Base-by-base conservation (phyloP, 2,329 filamentous ascomycete species). In the Fusarium liriodendri region DNA sequence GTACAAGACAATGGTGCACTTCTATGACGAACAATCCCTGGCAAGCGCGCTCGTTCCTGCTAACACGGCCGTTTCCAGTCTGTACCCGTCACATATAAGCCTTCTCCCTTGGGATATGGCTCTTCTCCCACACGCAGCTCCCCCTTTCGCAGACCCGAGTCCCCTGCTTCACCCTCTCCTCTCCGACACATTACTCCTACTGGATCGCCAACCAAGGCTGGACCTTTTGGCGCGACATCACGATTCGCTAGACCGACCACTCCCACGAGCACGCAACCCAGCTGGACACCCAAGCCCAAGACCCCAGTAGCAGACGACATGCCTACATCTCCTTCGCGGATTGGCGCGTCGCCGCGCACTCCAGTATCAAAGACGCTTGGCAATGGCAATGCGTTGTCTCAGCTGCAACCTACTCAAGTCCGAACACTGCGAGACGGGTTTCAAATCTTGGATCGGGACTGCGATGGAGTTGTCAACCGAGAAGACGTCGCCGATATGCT, bases 351-450 rank as follows among this genome's bases (percentile, higher is more conserved):
- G n/a, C 70, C 80, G 6, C 79, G 81, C 29, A 77, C 79, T 16
- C 71, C 80, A 11, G 76, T 80, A 22, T 71, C 83, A 29, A 82
- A 83, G 42, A 78, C 84, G 7, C 78, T 85, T 45, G 82, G 81
- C 5, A 82, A 85, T 63, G 85, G 86, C 37, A 90, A 88, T 76
- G 87, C 91, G 16, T 85, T 95, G 52, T 91, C 92, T 4, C 92
- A 94, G 78, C 84, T 98, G 47, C 93, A 96, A 40, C 91, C 94
- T 3, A 88, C 94, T 4, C 94, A 98, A 77, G 91, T 98, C 38
- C 91, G 95, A 78, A 94, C 94, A 77, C 89, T 99, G 83, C 91
- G 97, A 70, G 96, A 98, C 80, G 95, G 93, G 0, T 99, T 98
- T 82, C 94, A 97, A 82, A 95, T 98, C 68, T 88, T 99, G 55